These are phyloP conservation scores for Elongisporangium anandrum DNA, from an alignment of 352 stramenopile genomes.

Conservation along the genomic window DNA sequence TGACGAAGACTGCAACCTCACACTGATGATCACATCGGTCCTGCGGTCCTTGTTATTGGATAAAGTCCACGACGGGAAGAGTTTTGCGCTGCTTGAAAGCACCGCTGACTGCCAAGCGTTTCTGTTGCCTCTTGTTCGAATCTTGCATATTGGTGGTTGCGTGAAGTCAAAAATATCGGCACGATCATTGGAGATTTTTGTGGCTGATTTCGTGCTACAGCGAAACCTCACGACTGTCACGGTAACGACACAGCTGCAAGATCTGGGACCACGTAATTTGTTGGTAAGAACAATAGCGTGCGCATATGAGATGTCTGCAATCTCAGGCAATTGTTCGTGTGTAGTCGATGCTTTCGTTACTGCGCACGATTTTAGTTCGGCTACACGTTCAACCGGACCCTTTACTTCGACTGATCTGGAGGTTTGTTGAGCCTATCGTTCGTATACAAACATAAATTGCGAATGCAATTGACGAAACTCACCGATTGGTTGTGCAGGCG, in stretches of 20 bases:
- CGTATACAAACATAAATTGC: neutral
- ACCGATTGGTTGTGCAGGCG: conserved; percentile 8
- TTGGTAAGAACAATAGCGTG: neutral
- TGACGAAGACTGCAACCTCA: neutral
- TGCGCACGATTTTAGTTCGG: conserved; percentile 26
- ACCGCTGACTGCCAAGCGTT: conserved; percentile 2
- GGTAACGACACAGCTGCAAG: neutral
- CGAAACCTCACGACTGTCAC: conserved; percentile 14
- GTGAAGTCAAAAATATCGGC: neutral
- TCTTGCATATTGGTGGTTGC: neutral
- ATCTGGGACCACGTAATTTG: neutral
- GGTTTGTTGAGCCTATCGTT: conserved; percentile 15
- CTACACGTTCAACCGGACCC: conserved; percentile 11
- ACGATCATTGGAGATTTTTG: conserved; percentile 17
- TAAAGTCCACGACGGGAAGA: neutral
- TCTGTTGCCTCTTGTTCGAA: neutral
- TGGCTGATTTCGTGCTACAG: conserved; percentile 28
- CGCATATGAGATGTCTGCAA: neutral
- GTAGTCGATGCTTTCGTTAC: conserved; percentile 18
- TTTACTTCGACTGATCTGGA: conserved; percentile 18
- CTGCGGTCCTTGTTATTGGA: neutral
- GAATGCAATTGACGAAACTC: neutral
- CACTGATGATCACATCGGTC: neutral
- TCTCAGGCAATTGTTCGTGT: too few relatives aligned
- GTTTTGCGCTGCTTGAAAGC: conserved; percentile 2